Conservation (phyloP, 2,329 filamentous ascomycete genomes). For the Helotiales sp. region DNA sequence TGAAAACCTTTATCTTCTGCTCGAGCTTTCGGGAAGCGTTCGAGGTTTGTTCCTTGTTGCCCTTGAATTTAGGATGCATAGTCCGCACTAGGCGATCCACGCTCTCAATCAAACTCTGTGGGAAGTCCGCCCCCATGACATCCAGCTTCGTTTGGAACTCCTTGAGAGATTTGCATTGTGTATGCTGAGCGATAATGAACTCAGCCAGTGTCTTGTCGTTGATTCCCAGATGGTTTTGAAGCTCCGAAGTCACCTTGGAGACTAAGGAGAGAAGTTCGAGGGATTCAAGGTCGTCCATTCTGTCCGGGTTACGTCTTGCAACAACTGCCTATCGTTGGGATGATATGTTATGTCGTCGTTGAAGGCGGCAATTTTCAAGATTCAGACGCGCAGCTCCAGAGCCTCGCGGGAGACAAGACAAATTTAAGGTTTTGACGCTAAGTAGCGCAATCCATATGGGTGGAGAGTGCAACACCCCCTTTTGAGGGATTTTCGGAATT, state of each 20-base stretch:
- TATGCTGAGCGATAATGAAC: slow-evolving; percentile 90
- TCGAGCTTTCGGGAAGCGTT: slow-evolving; percentile 56
- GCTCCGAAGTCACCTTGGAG: slow-evolving; percentile 90
- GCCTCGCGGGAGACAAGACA: background rate
- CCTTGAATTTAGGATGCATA: slow-evolving; percentile 89
- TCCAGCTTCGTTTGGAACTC: slow-evolving; percentile 80
- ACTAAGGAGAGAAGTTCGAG: slow-evolving; percentile 94
- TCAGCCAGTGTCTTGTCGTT: slow-evolving; percentile 95
- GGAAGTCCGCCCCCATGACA: slow-evolving; percentile 80
- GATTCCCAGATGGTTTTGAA: slow-evolving; percentile 91
- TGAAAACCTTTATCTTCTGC: slow-evolving; percentile 87
- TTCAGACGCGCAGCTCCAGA: background rate
- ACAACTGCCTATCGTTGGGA: background rate
- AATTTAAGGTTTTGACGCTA: background rate
- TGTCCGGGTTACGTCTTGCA: slow-evolving; percentile 15
- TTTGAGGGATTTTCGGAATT: no score
- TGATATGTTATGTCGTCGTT: background rate
- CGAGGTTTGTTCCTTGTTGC: slow-evolving; percentile 49
- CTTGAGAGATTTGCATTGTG: slow-evolving; percentile 70
- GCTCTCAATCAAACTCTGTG: slow-evolving; percentile 84
- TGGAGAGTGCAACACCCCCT: no score
- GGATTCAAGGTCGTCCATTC: slow-evolving; percentile 72
- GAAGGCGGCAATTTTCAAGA: background rate
- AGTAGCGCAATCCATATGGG: no score
- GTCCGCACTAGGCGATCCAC: slow-evolving; percentile 86